Evolutionary conservation across 805 yeast genomes (phyloP), one percentile per base, ranked within the genome.

Genomic region (Kuraishia ogatae): DNA sequence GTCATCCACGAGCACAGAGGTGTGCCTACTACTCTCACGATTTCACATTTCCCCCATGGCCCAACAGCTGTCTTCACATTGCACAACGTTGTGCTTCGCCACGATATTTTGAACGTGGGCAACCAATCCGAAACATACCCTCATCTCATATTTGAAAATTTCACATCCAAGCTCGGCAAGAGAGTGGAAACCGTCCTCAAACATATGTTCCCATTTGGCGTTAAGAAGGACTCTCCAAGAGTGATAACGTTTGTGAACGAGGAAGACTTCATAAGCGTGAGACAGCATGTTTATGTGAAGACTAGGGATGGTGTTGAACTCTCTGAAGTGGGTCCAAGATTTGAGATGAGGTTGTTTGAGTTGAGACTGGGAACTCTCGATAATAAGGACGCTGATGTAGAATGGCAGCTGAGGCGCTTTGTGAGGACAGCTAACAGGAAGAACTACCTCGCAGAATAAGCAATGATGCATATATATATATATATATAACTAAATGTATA

Each of bases 281-380:
- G 99, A 70, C 99, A 94, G 66, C 99, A 94, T 67, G 87, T 94
- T 1, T 94, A 88, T 67, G 97, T 91, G 4, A 85, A 83, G 66
- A 90, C 97, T 0, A 85, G 86, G 61, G 97, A 91, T 59, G 80
- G 80, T 19, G 97, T 91, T 1, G 98, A 94, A 68, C 71, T 94
- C 55, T 92, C 97, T 56, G 99, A 94, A 68, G 87, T 94, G 43
- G 99, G 99, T 0, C 99, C 99, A n/a, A 77, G 99, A 59, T 94
- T 94, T 64, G 99, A 94, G 71, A 92, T 94, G 98, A 82, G 91
- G 67, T 73, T 94, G 60, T 94, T 83, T 68, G 97, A 93, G 69
- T 73, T 94, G 60, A 81, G 85, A 64, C 76, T 94, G 61, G 97
- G 99, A 2, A 89, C 97, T 49, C 71, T 93, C 59, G 99, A 94